These are phyloP conservation scores for Oryza punctata DNA, from an alignment of 176 grass and related monocot species.

Conservation along the genomic window DNA sequence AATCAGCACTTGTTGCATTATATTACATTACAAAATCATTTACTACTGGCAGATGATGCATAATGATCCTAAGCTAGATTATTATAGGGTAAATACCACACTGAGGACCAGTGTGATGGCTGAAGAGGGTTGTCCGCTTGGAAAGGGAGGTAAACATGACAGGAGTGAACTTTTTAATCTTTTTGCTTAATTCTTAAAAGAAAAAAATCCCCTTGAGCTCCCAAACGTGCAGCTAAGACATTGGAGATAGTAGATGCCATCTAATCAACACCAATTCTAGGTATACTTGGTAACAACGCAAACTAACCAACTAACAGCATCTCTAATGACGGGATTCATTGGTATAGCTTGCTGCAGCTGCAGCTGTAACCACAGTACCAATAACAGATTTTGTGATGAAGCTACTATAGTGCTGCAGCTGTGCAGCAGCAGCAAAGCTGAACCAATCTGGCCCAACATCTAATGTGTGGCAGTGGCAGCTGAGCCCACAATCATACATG, in stretches of 20 bases:
- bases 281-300: not conserved
- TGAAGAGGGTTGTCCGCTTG: not conserved
- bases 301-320: not conserved
- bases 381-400: too few species aligned
- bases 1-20: not conserved
- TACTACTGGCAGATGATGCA: not conserved
- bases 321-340: not conserved
- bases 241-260: not conserved
- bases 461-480: not conserved
- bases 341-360: too few species aligned
- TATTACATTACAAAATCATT: slow-evolving; percentile 2
- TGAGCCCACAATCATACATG: not conserved
- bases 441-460: not conserved
- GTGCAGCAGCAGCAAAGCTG: too few species aligned
- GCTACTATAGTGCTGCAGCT: too few species aligned
- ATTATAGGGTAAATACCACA: not conserved
- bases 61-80: not conserved
- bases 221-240: not conserved
- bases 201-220: not conserved
- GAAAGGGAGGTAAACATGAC: not conserved
- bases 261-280: not conserved
- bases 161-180: not conserved
- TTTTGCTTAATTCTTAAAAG: not conserved
- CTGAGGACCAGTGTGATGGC: not conserved
- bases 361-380: too few species aligned